Evolutionary conservation across 2,329 filamentous ascomycete species (phyloP), one percentile per base, ranked within the genome.

Genomic region (Chrysoporthe austroafricana): DNA sequence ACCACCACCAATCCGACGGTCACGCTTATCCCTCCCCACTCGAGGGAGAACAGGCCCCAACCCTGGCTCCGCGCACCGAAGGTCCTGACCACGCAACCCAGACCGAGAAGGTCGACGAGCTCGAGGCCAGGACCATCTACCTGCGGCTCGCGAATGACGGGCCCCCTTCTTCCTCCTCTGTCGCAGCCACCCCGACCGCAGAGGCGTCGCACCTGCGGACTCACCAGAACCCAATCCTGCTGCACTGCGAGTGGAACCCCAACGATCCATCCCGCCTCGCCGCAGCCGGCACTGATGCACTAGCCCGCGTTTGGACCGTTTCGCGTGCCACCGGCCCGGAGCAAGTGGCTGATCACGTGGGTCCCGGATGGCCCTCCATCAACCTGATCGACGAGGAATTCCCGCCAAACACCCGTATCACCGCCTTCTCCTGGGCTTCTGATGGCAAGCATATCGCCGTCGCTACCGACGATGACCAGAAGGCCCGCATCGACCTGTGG

Each of bases 181-280:
- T 74, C 70, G 73, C 77, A 71, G 78, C 75, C 72, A 78, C 74
- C 72, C 73, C 73, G 73, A 77, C 73, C 69, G 76, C 79, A 52
- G 76, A 79, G 62, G 73, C 77, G 68, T 74, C 73, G 62, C 73
- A 76, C 68, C 73, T 75, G 60, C 75, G 73, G 74, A 72, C 76
- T 71, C 76, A 75, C 76, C 84, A 87, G 75, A 86, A 84, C 78
- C 86, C 88, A 76, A 84, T 89, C 74, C 80, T 90, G 78, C 83
- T 90, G 81, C 87, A 89, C 79, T 90, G 88, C 84, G 86, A 89
- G 83, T 90, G 87, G 86, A 89, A 86, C 82, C 88, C 88, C 73
- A 83, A 77, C 78, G 84, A 90, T 81, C 85, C 88, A 77, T 86
- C 84, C 69, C 81, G 88, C 79, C 83, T 90, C 83, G 88, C 87